Evolutionary conservation across 2,329 filamentous ascomycete genomes (phyloP), one percentile per base, ranked within the genome.

Genomic region (Aspergillus amoenus): DNA sequence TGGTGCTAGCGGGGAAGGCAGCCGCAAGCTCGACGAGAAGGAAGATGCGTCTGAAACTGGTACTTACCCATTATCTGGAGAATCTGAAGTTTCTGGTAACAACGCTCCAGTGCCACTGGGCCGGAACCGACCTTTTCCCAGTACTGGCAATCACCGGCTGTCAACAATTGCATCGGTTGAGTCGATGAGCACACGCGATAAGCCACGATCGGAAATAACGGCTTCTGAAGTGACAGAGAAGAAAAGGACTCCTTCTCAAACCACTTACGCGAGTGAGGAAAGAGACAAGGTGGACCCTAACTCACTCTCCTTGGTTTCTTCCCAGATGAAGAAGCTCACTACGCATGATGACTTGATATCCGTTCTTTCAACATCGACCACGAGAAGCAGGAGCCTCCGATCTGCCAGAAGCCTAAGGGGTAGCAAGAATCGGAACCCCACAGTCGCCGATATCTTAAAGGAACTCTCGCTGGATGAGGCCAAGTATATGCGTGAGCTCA

Each of bases 331-430:
- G 61, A 86, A 89, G 58, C 82, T 96, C 40, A 96, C 93, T 4
- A 96, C 90, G 58, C 93, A 97, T 74, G 92, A 92, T 15, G 94
- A 99, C 73, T 81, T 99, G 22, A 91, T 99, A 40, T 97, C 94
- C 0, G 91, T 96, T 3, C 80, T 99, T 8, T 97, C 93, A 24
- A 77, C 84, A 34, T 82, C 84, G 13, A 76, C 73, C 50, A 82
- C 82, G 48, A 82, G 87, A 57, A 84, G 82, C 58, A 86, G 82
- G 68, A 92, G 88, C 69, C 85, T 91, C 59, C 84, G 87, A 57
- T 93, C 91, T 22, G 85, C 88, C 27, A 85, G 89, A 44, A 96
- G 91, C 72, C 84, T 94, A 55, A 86, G 91, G 56, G 89, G 88
- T 27, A 86, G 86, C 65, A 85, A 87, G 58, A 89, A 84, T 67